Percentiles rank a stretch among this genome's conserved stretches.
Conservation (phyloP, 257 asterid genomes). For the Solanum acaule region DNA sequence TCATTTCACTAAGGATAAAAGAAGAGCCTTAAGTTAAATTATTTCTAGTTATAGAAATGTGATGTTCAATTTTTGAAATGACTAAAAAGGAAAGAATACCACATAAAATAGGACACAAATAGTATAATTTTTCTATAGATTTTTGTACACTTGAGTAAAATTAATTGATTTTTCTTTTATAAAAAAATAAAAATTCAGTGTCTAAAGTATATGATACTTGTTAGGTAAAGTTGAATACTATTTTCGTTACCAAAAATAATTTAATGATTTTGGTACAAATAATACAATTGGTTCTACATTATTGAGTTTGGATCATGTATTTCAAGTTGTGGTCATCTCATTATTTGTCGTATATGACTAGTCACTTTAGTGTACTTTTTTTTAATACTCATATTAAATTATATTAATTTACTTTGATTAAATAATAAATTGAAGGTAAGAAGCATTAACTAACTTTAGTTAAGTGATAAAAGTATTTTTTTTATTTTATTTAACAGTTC, state of each 20-base stretch:
- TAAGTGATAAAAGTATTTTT: not conserved
- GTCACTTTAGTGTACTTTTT: not conserved
- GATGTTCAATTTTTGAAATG: not conserved
- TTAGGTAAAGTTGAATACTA: not conserved
- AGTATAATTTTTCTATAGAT: not conserved
- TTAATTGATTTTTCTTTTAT: not conserved
- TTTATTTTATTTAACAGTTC: too few relatives aligned
- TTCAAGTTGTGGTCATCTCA: not conserved
- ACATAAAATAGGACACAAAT: not conserved
- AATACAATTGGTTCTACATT: not conserved
- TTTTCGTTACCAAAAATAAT: not conserved
- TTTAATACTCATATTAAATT: not conserved
- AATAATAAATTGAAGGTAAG: not conserved
- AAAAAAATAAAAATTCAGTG: not conserved
- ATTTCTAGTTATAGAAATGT: not conserved
- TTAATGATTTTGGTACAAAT: not conserved
- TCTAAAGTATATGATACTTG: not conserved
- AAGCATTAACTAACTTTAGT: not conserved
- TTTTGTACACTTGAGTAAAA: not conserved
- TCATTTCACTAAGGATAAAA: not conserved
- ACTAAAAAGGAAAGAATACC: too few relatives aligned
- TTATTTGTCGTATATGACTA: not conserved
- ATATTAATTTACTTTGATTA: not conserved
- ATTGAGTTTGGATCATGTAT: not conserved
- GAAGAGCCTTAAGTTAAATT: not conserved